These are phyloP conservation scores for Chlorella sp. DNA, from an alignment of 139 green algal genomes.

Conservation along the genomic window DNA sequence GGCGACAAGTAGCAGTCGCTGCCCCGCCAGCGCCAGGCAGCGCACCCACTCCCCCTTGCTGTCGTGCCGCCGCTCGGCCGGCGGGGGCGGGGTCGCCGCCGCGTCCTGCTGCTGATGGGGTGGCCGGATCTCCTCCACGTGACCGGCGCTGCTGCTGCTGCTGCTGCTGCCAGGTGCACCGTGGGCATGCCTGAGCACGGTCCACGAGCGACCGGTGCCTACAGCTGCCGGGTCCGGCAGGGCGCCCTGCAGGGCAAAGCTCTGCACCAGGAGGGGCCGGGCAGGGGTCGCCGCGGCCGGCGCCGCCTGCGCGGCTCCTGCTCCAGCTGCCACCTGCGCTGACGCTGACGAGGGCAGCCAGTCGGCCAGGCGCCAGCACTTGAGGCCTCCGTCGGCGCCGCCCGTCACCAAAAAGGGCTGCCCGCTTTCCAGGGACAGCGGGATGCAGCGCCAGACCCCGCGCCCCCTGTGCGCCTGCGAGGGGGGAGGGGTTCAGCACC, in stretches of 20 bases:
- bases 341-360: conserved; percentile 26
- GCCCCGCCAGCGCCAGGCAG: conserved; percentile 21
- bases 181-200: not conserved
- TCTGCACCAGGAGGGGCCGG: not conserved
- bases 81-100: not conserved
- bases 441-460: conserved; percentile 34
- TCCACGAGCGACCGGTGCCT: not conserved
- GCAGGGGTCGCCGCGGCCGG: not conserved
- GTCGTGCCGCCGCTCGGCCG: not conserved
- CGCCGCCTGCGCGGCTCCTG: not conserved
- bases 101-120: not conserved
- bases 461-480: conserved; percentile 42
- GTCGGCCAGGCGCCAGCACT: conserved; percentile 41
- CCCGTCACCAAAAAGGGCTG: conserved; percentile 30
- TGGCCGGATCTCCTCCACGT: not conserved
- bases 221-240: conserved; percentile 31
- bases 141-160: not conserved
- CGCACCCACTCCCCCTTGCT: conserved; percentile 39
- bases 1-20: conserved; percentile 22
- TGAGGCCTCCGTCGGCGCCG: conserved; percentile 45
- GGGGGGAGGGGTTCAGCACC: no score
- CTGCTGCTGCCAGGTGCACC: not conserved
- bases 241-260: not conserved
- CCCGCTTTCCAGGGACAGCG: not conserved
- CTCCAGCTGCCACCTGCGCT: not conserved